Conservation (phyloP, 2,329 filamentous ascomycete species). For the Waltergamsia citrina region DNA sequence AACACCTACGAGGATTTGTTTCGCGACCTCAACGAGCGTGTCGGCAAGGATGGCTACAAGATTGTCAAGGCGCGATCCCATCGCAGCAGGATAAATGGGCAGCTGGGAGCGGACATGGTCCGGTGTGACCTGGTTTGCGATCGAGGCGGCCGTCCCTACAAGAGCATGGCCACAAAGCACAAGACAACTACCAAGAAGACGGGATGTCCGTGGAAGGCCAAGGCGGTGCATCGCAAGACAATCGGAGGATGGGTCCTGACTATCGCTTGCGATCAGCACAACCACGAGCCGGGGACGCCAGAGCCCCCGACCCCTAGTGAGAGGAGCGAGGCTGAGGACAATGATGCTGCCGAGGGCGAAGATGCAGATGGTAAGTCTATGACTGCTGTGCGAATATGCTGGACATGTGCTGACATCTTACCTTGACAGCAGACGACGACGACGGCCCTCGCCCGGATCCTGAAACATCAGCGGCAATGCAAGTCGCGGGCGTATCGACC, state of each 20-base stretch:
- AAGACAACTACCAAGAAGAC: conserved; percentile 37
- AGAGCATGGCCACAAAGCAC: conserved; percentile 32
- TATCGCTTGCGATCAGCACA: conserved; percentile 32
- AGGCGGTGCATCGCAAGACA: conserved; percentile 31
- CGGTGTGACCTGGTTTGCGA: conserved; percentile 35
- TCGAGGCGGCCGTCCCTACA: conserved; percentile 31
- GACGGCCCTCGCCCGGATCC: conserved; percentile 20
- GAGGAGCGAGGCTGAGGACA: conserved; percentile 21
- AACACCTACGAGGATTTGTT: conserved; percentile 31
- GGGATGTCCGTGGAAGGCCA: conserved; percentile 34
- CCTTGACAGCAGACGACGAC: conserved; percentile 3
- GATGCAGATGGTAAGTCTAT: conserved; percentile 11
- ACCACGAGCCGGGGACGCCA: conserved; percentile 32
- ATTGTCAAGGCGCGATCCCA: conserved; percentile 34
- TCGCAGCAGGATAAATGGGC: conserved; percentile 28
- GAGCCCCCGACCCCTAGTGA: conserved; percentile 27
- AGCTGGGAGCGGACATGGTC: conserved; percentile 31
- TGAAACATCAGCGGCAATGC: conserved; percentile 25
- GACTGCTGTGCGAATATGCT: background rate
- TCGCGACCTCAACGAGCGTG: conserved; percentile 26
- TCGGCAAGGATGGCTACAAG: conserved; percentile 34
- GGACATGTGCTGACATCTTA: background rate
- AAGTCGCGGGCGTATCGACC: conserved; percentile 29
- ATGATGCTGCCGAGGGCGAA: conserved; percentile 16
- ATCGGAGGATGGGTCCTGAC: conserved; percentile 34